A percentile compares a stretch with the other conserved stretches of the same genome.
Evolutionary conservation across 2,329 filamentous ascomycete species (phyloP).

Genomic region (Pseudocercospora macadamiae): DNA sequence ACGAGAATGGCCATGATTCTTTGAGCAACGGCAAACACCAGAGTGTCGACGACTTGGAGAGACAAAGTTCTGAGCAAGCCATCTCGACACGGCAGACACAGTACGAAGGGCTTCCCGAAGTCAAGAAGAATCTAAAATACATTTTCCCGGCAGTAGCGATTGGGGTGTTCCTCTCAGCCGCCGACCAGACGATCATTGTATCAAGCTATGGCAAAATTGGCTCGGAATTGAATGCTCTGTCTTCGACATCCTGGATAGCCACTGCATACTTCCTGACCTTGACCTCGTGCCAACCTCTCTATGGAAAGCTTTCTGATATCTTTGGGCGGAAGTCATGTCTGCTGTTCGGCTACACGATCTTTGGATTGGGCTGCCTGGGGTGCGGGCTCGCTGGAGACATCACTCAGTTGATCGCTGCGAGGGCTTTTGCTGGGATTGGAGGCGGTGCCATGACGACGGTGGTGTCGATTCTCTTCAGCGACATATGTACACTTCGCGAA

Average conservation of each 20-base stretch:
- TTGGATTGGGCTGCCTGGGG: constrained; percentile 65
- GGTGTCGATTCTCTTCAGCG: constrained; percentile 69
- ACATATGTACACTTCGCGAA: constrained; percentile 70
- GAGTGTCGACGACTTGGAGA: constrained; percentile 41
- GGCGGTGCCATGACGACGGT: constrained; percentile 74
- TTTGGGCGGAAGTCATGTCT: constrained; percentile 70
- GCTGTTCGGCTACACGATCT: constrained; percentile 65
- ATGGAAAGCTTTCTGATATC: constrained; percentile 71
- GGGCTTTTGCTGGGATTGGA: constrained; percentile 66
- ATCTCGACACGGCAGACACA: constrained; percentile 37
- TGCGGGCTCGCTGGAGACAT: constrained; percentile 68
- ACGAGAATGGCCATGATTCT: constrained; percentile 11
- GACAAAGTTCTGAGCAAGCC: constrained; percentile 34
- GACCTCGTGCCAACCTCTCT: constrained; percentile 75
- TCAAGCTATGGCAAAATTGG: constrained; percentile 79
- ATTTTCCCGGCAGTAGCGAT: constrained; percentile 65
- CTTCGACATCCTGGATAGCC: constrained; percentile 75
- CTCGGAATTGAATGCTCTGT: constrained; percentile 73
- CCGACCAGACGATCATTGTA: constrained; percentile 77
- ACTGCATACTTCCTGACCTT: constrained; percentile 73
- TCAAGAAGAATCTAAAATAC: constrained; percentile 56
- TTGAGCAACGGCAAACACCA: not conserved
- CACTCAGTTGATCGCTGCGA: constrained; percentile 65
- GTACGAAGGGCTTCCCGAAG: constrained; percentile 52
- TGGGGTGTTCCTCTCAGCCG: constrained; percentile 70